Percentiles rank a stretch among this genome's conserved stretches.
These are phyloP conservation scores for Copromyces sp. DNA, from an alignment of 495 filamentous ascomycete genomes.

Conservation along the genomic window DNA sequence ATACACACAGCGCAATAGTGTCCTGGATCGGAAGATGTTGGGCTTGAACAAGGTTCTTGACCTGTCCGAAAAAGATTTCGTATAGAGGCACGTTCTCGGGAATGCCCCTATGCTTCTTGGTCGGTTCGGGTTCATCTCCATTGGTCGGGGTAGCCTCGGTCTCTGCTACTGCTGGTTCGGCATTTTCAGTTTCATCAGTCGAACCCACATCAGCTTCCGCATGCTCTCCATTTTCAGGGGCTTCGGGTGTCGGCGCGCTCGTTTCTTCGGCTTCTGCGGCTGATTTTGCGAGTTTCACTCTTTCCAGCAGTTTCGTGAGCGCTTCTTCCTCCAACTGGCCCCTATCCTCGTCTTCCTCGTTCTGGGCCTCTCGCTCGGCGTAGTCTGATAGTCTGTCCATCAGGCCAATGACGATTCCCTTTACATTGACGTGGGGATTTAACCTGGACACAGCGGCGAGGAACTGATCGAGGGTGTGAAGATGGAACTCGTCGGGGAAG, in stretches of 20 bases:
- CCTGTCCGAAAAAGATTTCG: slow-evolving; percentile 96
- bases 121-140: slow-evolving; percentile 25
- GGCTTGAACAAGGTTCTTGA: slow-evolving; percentile 80
- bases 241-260: slow-evolving; percentile 6
- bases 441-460: slow-evolving; percentile 82
- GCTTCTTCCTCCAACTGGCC: slow-evolving; percentile 78
- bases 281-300: slow-evolving; percentile 60
- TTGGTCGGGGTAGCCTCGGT: slow-evolving; percentile 32
- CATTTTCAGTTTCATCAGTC: slow-evolving; percentile 9
- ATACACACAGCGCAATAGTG: slow-evolving; percentile 84
- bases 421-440: slow-evolving; percentile 92
- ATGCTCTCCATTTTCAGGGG: slow-evolving; percentile 10
- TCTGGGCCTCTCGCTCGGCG: slow-evolving; percentile 75
- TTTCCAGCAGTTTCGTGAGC: slow-evolving; percentile 61
- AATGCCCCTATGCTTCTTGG: slow-evolving; percentile 55
- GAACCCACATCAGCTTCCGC: slow-evolving; percentile 12
- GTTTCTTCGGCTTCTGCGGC: slow-evolving; percentile 24
- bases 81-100: slow-evolving; percentile 83
- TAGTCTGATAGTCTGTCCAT: slow-evolving; percentile 95
- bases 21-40: slow-evolving; percentile 90
- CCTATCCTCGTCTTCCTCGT: slow-evolving; percentile 56
- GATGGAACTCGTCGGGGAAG: slow-evolving; percentile 96
- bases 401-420: slow-evolving; percentile 93
- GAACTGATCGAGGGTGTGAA: slow-evolving; percentile 91
- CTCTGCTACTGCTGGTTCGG: slow-evolving; percentile 29